Conservation (phyloP, 2,329 filamentous ascomycete species). For the Diaporthe destruens region DNA sequence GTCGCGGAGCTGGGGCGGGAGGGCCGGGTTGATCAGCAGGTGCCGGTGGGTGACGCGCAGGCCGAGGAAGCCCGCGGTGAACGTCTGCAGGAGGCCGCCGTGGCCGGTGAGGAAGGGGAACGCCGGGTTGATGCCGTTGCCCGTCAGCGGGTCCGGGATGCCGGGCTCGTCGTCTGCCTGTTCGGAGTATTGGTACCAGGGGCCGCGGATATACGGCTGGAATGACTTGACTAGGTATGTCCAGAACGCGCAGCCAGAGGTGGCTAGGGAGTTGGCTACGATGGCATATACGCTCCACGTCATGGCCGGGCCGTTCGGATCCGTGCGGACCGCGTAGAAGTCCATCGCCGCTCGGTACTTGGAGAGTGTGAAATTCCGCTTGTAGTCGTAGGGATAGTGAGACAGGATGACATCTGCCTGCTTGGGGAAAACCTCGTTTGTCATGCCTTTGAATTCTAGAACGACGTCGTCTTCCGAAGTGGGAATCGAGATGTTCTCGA, state of each 20-base stretch:
- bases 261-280: slow-evolving; percentile 74
- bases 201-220: slow-evolving; percentile 72
- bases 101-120: slow-evolving; percentile 80
- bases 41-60: slow-evolving; percentile 70
- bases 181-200: slow-evolving; percentile 79
- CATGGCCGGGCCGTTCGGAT: slow-evolving; percentile 76
- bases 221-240: slow-evolving; percentile 75
- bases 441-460: slow-evolving; percentile 75
- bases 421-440: slow-evolving; percentile 74
- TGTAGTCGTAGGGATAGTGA: slow-evolving; percentile 74
- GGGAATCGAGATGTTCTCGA: slow-evolving; percentile 42
- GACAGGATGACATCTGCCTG: slow-evolving; percentile 77
- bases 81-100: slow-evolving; percentile 77
- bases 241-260: slow-evolving; percentile 75
- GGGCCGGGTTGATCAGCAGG: slow-evolving; percentile 72
- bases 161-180: slow-evolving; percentile 72
- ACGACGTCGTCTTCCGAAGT: slow-evolving; percentile 59
- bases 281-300: slow-evolving; percentile 79
- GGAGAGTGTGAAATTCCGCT: slow-evolving; percentile 48
- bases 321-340: slow-evolving; percentile 50
- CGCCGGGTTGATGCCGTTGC: slow-evolving; percentile 71
- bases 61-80: slow-evolving; percentile 76
- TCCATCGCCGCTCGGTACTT: slow-evolving; percentile 50
- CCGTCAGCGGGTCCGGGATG: slow-evolving; percentile 60
- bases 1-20: slow-evolving; percentile 67